phyloP scores from a whole-genome alignment of 176 grass and related monocot species.

The Oryza longistaminata region DNA sequence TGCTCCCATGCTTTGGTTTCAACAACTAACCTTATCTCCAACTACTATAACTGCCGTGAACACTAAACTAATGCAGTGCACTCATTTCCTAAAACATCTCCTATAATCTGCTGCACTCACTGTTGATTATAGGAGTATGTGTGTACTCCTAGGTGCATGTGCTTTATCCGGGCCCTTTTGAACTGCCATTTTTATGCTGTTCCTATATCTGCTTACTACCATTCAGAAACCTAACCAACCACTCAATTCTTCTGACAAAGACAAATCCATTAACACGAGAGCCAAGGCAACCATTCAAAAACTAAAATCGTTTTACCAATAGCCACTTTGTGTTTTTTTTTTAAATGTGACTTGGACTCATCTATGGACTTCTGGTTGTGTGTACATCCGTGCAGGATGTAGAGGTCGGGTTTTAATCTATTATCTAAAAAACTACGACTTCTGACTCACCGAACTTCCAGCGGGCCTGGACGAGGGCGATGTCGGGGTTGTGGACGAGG shows the following conservation, averaged over 20 bases:
- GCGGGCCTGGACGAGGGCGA: slow-evolving; percentile 82
- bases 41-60: not conserved
- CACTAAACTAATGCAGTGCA: not conserved
- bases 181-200: too few relatives aligned
- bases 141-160: too few relatives aligned
- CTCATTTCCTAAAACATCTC: not conserved
- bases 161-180: too few relatives aligned
- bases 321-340: too few relatives aligned
- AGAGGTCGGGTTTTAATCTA: too few relatives aligned
- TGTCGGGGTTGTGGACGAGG: slow-evolving; percentile 69
- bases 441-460: slow-evolving; percentile 68
- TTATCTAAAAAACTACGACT: too few relatives aligned
- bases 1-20: not conserved
- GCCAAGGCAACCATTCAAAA: not conserved
- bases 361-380: too few relatives aligned
- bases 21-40: not conserved
- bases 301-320: too few relatives aligned
- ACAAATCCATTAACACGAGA: not conserved
- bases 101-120: not conserved
- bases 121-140: not conserved
- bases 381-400: too few relatives aligned
- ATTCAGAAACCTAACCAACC: not conserved
- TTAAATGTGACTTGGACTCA: too few relatives aligned
- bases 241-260: not conserved
- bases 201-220: too few relatives aligned